Evolutionary conservation across 164 flowering plant genomes (phyloP).

Genomic region (Liriodendron chinense): DNA sequence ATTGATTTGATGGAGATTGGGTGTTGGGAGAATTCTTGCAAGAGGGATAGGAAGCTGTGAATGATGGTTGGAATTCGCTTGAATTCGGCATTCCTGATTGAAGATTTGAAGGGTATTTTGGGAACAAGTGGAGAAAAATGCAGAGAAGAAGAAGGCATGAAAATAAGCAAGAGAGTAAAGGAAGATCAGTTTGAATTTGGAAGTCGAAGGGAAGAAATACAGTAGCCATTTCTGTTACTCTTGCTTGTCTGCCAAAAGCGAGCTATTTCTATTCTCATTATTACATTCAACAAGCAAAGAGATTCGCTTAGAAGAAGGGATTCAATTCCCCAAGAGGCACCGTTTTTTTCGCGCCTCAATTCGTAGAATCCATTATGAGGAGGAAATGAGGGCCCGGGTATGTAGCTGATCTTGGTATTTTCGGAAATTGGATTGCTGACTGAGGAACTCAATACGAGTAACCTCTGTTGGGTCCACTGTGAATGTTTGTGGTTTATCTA

Average conservation of each 20-base stretch:
- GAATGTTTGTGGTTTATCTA: too few species aligned
- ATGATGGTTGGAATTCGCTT: conserved; percentile 15
- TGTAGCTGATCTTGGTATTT: too few species aligned
- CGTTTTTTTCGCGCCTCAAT: too few species aligned
- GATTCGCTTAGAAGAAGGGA: too few species aligned
- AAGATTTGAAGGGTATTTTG: conserved; percentile 7
- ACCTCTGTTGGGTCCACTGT: too few species aligned
- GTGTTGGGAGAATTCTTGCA: conserved; percentile 22
- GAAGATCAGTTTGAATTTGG: neutral
- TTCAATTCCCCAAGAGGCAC: too few species aligned
- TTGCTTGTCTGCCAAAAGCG: neutral
- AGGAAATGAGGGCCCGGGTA: too few species aligned
- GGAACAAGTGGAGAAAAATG: neutral
- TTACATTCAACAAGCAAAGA: too few species aligned
- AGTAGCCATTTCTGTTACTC: neutral
- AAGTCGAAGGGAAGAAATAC: neutral
- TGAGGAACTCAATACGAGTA: too few species aligned
- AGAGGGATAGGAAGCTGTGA: conserved; percentile 21
- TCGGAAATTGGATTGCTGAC: too few species aligned
- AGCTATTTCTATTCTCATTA: too few species aligned
- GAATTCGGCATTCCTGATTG: conserved; percentile 8
- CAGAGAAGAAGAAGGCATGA: conserved; percentile 16
- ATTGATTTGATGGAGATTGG: conserved; percentile 21
- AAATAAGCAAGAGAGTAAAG: neutral
- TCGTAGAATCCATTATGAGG: too few species aligned